Base-by-base conservation (phyloP, 768 basidiomycete species). In the Boletus rex-veris region DNA sequence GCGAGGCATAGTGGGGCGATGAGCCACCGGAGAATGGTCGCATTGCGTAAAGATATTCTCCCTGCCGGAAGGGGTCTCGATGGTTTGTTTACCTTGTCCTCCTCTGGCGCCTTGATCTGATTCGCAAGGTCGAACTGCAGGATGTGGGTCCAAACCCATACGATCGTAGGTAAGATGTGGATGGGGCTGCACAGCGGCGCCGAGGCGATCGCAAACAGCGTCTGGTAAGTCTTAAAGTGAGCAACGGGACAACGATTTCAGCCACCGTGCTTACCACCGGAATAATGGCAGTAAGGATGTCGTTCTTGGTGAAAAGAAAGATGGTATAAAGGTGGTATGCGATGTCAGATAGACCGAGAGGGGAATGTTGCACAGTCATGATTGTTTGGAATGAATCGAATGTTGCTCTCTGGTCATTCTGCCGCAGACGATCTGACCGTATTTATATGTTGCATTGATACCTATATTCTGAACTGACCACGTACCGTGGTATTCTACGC, bases 121-220 rank as follows among this genome's bases (percentile, higher is more conserved):
- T 80, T 80, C 6, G 75, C 67, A 26, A 79, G 58, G 51, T 75
- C 61, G 60, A 74, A 76, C 40, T 76, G 76, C 3, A 80, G 63
- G 14, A 78, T 68, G 44, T 80, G 79, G 2, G 74, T 49, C 74
- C 73, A 80, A 36, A 77, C 67, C 79, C 79, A 80, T 12, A 73
- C 49, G 3, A 75, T 51, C 4, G 71, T 61, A 21, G 74, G 65
- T 11, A 64, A 11, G 12, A 72, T n/a, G 2, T 46, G 56, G 7
- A 56, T 36, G 6, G 63, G 42, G 28, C 55, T 60, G 37, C 53
- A 54, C 2, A 73, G 41, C 2, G 75, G 73, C 4, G 74, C 73
- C 0, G 74, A 64, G 21, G 64, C 68, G 18, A 59, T 35, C 1
- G 74, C 64, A 48, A 75, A 71, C 7, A 74, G 45, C 5, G 67